Evolutionary conservation across 192 early-diverging fungal species (phyloP).

Genomic region (Backusella tarrabulga): DNA sequence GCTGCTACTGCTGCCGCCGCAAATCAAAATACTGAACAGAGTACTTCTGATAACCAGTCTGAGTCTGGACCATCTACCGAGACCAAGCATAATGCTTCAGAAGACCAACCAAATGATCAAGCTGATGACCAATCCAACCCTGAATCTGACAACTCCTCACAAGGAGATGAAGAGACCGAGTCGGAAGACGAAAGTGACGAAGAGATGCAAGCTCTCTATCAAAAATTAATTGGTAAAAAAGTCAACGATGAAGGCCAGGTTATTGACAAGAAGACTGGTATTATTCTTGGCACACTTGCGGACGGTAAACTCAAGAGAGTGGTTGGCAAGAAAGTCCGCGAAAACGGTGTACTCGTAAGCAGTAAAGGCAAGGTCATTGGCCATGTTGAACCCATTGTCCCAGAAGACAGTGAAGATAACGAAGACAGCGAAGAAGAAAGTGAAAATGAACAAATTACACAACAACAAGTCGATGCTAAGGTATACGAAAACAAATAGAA

Average conservation of each 20-base stretch:
- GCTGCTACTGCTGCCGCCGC: background rate
- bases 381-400: background rate
- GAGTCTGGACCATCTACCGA: background rate
- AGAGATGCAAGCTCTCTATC: background rate
- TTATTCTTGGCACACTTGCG: background rate
- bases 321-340: background rate
- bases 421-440: background rate
- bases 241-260: constrained; percentile 7
- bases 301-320: constrained; percentile 9
- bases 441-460: background rate
- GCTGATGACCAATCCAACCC: background rate
- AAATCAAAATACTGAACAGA: background rate
- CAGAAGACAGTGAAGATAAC: background rate
- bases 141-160: background rate
- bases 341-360: constrained; percentile 7
- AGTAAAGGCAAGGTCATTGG: constrained; percentile 21
- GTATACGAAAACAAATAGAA: background rate
- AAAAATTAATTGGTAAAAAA: background rate
- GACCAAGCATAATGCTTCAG: background rate
- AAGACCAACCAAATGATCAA: background rate
- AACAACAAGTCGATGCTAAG: background rate
- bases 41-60: background rate
- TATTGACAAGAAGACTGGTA: constrained; percentile 7
- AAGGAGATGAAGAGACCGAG: background rate
- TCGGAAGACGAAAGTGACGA: background rate